Evolutionary conservation across 225 moss, liverwort and hornwort genomes (phyloP), one percentile per base, ranked within the genome.

Genomic region (Physcomitrellopsis africana): DNA sequence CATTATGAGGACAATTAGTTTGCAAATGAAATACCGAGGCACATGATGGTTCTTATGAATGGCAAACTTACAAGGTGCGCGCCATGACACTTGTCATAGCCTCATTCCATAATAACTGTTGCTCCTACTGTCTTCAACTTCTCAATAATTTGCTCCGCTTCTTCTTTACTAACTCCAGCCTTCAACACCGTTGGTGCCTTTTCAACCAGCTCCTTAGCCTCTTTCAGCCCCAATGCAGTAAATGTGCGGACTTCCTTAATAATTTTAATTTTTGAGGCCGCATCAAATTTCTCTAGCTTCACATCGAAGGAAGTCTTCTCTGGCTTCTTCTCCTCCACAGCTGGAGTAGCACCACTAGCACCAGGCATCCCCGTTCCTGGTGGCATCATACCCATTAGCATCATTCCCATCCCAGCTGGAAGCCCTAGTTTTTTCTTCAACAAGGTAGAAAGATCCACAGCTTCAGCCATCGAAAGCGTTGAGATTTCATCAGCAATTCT

Each of bases 191-290:
- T 89, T 11, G 97, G 97, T 16, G 87, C 84, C 89, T 99, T 99
- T 72, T 99, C 97, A 59, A 99, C 97, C 23, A 99, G 85, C 70
- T 99, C 97, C 85, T 99, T 99, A 46, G 97, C 97, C 77, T 99
- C 97, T 86, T 99, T 99, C 62, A 99, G 79, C 67, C 97, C 97
- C 76, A 99, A 77, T 11, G 97, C 87, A 13, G 97, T 94, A 72
- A 99, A 99, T 22, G 97, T 94, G 44, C 94, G 91, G 53, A 99
- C 97, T 79, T 99, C 97, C 83, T 99, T 99, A 79, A 99, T 99
- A 71, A 99, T 93, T 78, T 94, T 99, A 78, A 99, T 99, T 86
- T 99, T 99, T 7, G 97, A 85, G 12, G 94, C 76, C 0, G 94
- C 76, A 2, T 94, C 97, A 51, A 94, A 99, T 79, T 92, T 94